These are phyloP conservation scores for Turritis glabra DNA, from an alignment of 345 rosid species.

Conservation along the genomic window DNA sequence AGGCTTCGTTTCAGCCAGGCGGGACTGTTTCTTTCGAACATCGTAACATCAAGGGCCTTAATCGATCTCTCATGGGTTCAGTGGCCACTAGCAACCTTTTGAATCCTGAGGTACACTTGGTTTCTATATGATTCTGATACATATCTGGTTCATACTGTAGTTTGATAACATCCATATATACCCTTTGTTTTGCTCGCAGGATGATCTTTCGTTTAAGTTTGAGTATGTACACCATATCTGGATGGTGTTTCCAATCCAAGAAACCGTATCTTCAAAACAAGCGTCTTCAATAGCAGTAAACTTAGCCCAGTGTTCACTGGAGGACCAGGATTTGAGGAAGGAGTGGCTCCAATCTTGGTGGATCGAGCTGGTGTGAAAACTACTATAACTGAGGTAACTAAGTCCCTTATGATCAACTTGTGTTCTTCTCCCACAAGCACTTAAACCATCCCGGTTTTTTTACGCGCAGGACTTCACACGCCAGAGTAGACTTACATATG, in stretches of 20 bases:
- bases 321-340: constrained; percentile 95
- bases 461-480: constrained; percentile 77
- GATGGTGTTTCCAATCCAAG: constrained; percentile 76
- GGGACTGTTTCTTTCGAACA: constrained; percentile 94
- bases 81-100: constrained; percentile 89
- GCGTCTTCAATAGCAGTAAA: constrained; percentile 91
- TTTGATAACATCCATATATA: background rate
- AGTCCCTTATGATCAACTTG: background rate
- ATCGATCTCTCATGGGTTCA: constrained; percentile 87
- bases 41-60: constrained; percentile 81
- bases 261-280: constrained; percentile 75
- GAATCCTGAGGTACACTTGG: constrained; percentile 66
- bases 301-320: constrained; percentile 96
- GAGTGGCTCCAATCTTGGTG: constrained; percentile 87
- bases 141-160: background rate
- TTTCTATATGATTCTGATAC: background rate
- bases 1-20: constrained; percentile 92
- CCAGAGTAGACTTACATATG: constrained; percentile 94
- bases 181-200: constrained; percentile 43
- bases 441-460: background rate
- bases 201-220: constrained; percentile 95
- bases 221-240: constrained; percentile 96
- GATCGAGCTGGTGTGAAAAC: constrained; percentile 93
- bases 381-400: constrained; percentile 81
- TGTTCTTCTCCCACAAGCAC: constrained; percentile 1